phyloP scores from a whole-genome alignment of 1,139 yeast species.

The Hyphopichia fennica region DNA sequence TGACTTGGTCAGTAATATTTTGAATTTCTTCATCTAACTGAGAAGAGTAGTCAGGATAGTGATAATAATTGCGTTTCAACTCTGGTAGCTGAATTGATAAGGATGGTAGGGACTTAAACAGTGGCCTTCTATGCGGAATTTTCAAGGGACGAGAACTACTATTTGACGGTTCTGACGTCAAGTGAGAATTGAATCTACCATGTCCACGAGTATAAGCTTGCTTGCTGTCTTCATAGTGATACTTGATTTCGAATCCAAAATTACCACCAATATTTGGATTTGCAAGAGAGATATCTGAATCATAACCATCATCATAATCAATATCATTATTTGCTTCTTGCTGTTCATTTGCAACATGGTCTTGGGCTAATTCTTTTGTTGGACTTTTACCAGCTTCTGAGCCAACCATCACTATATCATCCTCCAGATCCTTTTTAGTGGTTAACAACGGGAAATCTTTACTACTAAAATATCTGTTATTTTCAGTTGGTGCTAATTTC shows the following conservation, averaged over 20 bases:
- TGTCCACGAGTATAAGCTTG: background rate
- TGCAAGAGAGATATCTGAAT: constrained; percentile 52
- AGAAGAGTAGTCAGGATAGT: constrained; percentile 22
- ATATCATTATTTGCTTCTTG: constrained; percentile 7
- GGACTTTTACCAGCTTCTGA: constrained; percentile 10
- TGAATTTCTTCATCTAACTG: constrained; percentile 18
- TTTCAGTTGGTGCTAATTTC: constrained; percentile 11
- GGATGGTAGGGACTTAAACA: constrained; percentile 23
- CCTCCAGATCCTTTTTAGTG: constrained; percentile 3
- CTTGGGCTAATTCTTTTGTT: background rate
- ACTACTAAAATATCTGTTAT: constrained; percentile 23
- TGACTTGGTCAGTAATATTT: constrained; percentile 14
- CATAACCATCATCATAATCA: constrained; percentile 30
- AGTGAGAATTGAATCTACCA: background rate
- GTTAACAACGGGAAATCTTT: constrained; percentile 36
- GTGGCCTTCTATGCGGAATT: constrained; percentile 35
- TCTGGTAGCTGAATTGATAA: constrained; percentile 31
- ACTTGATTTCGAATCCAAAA: constrained; percentile 51
- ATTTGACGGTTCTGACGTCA: background rate
- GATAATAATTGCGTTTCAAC: constrained; percentile 30
- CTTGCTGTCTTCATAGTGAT: constrained; percentile 16
- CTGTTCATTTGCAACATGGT: background rate
- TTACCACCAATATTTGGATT: constrained; percentile 52
- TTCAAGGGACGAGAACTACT: constrained; percentile 13
- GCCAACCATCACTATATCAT: constrained; percentile 8